Percentiles rank a stretch among this genome's conserved stretches.
Conservation (phyloP, 768 basidiomycete genomes). For the Tricholoma furcatifolium region DNA sequence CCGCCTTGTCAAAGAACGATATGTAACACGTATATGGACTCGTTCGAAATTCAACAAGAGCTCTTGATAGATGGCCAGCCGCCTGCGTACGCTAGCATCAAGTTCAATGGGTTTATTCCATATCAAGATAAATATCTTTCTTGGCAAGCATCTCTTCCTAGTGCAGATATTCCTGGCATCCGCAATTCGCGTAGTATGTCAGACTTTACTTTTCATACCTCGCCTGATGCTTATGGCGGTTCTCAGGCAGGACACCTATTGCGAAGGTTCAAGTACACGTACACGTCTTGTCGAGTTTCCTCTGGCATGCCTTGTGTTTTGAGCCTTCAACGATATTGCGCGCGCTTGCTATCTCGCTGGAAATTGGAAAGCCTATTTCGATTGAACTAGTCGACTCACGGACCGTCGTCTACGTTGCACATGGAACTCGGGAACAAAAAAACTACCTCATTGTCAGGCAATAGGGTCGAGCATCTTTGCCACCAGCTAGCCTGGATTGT, state of each 20-base stretch:
- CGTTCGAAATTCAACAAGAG: conserved; percentile 36
- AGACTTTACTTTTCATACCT: neutral
- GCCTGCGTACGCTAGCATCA: conserved; percentile 24
- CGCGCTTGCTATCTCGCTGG: conserved; percentile 40
- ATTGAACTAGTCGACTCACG: conserved; percentile 23
- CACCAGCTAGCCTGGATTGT: neutral
- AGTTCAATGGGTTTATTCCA: conserved; percentile 21
- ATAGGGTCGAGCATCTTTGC: neutral
- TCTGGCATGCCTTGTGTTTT: conserved; percentile 29
- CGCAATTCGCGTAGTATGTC: conserved; percentile 27
- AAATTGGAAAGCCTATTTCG: conserved; percentile 34
- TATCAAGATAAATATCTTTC: conserved; percentile 20
- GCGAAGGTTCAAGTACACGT: conserved; percentile 38
- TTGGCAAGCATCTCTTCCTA: conserved; percentile 31
- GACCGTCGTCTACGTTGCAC: conserved; percentile 7
- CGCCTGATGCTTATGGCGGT: neutral
- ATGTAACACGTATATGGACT: conserved; percentile 24
- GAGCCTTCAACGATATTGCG: conserved; percentile 33
- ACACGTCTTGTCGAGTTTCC: conserved; percentile 30
- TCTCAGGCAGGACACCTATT: conserved; percentile 24
- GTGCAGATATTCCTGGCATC: conserved; percentile 18
- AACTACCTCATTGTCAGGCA: conserved; percentile 11
- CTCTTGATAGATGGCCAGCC: conserved; percentile 19
- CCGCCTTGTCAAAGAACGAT: conserved; percentile 21
- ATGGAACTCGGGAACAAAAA: conserved; percentile 4